Evolutionary conservation across 2,329 filamentous ascomycete species (phyloP).

Genomic region (Stachybotrys echinatus): DNA sequence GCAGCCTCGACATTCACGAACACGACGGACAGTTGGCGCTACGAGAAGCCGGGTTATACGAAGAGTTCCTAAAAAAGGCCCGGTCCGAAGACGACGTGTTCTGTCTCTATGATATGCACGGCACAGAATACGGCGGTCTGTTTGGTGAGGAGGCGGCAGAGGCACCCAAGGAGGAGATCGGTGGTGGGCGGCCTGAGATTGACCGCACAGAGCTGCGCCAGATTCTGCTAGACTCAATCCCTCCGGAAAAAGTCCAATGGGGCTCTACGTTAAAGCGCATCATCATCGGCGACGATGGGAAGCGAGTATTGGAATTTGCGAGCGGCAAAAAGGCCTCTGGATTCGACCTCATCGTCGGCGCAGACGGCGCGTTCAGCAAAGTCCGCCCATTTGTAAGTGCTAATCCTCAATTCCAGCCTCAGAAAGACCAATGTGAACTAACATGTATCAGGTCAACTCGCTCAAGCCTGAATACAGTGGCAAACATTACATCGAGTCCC

Average conservation of each 20-base stretch:
- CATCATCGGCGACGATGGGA: not conserved
- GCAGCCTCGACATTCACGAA: slow-evolving; percentile 47
- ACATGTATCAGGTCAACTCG: not conserved
- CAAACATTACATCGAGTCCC: not conserved
- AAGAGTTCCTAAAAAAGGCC: slow-evolving; percentile 38
- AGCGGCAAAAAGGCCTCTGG: not conserved
- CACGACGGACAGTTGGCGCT: slow-evolving; percentile 42
- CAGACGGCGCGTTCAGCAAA: slow-evolving; percentile 1
- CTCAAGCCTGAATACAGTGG: slow-evolving; percentile 1
- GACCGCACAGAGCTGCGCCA: slow-evolving; percentile 25
- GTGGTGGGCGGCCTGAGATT: slow-evolving; percentile 28
- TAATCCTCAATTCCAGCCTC: not conserved
- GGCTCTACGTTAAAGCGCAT: slow-evolving; percentile 4
- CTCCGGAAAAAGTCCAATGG: slow-evolving; percentile 30
- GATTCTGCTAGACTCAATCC: slow-evolving; percentile 25
- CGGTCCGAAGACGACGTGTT: slow-evolving; percentile 11
- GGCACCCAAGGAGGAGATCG: not conserved
- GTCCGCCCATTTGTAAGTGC: not conserved
- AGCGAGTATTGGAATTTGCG: not conserved
- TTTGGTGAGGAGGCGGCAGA: not conserved
- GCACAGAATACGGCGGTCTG: slow-evolving; percentile 14
- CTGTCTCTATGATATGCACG: slow-evolving; percentile 17
- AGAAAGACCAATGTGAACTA: not conserved
- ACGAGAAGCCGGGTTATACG: slow-evolving; percentile 39
- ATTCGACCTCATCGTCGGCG: not conserved